These are phyloP conservation scores for Phalaenopsis hybrid DNA, from an alignment of 116 monocot species.

Conservation along the genomic window DNA sequence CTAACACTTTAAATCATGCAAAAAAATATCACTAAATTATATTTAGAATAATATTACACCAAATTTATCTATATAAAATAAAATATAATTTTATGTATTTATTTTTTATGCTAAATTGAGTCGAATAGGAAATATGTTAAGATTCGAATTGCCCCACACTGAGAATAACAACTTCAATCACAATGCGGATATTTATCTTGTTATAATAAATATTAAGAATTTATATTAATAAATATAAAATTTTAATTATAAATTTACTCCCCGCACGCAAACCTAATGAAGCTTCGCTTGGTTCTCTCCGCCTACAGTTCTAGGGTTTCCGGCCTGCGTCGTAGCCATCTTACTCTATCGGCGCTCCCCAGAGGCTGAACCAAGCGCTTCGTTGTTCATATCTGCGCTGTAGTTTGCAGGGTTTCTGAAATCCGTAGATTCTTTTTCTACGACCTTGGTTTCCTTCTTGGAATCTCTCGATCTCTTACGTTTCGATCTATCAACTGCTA, in stretches of 20 bases:
- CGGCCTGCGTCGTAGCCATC: neutral
- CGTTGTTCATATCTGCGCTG: neutral
- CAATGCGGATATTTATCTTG: too few species aligned
- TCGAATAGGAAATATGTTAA: too few species aligned
- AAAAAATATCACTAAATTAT: too few species aligned
- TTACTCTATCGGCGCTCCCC: neutral
- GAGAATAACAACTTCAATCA: too few species aligned
- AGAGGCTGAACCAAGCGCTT: neutral
- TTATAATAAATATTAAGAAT: too few species aligned
- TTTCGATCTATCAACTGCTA: neutral
- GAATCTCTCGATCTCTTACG: neutral
- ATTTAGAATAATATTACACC: too few species aligned
- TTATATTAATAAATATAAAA: too few species aligned
- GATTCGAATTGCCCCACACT: too few species aligned
- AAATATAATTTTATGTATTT: too few species aligned
- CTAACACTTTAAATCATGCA: too few species aligned
- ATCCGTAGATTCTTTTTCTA: neutral
- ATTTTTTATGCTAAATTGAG: too few species aligned
- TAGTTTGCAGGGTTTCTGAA: neutral
- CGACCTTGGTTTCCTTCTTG: neutral
- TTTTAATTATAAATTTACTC: neutral
- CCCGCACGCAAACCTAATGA: neutral
- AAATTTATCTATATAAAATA: too few species aligned
- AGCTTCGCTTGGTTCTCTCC: neutral
- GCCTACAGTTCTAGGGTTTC: neutral